phyloP scores from a whole-genome alignment of 1,284 basidiomycete species.

The Peniophora sp. region DNA sequence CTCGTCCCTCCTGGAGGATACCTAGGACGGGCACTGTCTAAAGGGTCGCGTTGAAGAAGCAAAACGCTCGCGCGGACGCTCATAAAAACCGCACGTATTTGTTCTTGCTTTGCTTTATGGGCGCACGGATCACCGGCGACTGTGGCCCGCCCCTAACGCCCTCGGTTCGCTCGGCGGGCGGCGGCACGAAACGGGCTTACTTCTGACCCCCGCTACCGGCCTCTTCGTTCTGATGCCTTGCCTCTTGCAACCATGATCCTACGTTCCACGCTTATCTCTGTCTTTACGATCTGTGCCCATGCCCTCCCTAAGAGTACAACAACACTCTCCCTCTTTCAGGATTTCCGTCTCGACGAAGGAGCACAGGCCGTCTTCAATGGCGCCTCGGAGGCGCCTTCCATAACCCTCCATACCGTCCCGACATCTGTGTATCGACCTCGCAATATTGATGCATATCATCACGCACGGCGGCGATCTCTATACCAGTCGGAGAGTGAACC shows the following conservation, averaged over 20 bases:
- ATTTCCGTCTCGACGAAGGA: not conserved
- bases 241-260: too few species aligned
- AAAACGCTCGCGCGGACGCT: constrained; percentile 1
- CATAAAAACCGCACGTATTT: not conserved
- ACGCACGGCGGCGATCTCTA: constrained; percentile 45
- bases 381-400: constrained; percentile 1
- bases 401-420: constrained; percentile 39
- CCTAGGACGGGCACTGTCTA: constrained; percentile 69
- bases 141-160: too few species aligned
- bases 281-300: too few species aligned
- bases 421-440: constrained; percentile 55
- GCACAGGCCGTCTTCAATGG: too few species aligned
- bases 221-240: too few species aligned
- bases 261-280: too few species aligned
- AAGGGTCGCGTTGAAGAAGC: constrained; percentile 45
- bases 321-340: not conserved
- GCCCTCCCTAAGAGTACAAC: not conserved
- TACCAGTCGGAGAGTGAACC: constrained; percentile 37
- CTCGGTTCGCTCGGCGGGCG: too few species aligned
- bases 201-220: too few species aligned
- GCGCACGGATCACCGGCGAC: not conserved
- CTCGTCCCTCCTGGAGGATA: constrained; percentile 40
- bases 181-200: too few species aligned
- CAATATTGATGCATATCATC: constrained; percentile 40
- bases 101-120: not conserved